phyloP scores from a whole-genome alignment of 2,329 filamentous ascomycete species.

The Graphiopsis chlorocephala region DNA sequence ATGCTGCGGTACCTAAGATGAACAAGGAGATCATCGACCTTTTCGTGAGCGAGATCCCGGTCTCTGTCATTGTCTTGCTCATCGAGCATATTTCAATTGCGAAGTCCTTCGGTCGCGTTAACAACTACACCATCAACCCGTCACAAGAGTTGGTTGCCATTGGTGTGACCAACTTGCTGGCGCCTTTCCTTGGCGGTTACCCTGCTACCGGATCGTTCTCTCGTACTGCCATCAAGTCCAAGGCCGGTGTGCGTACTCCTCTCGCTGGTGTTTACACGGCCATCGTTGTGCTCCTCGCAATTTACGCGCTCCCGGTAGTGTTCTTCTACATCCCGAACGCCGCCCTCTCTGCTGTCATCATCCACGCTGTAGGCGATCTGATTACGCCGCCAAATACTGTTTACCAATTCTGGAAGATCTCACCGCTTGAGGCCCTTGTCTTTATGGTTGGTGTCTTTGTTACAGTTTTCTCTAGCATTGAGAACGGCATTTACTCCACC shows the following conservation, averaged over 20 bases:
- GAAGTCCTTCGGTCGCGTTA: conserved; percentile 92
- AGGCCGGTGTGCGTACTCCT: conserved; percentile 89
- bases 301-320: conserved; percentile 81
- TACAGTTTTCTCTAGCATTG: conserved; percentile 83
- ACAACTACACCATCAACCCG: conserved; percentile 93
- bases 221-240: conserved; percentile 93
- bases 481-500: conserved; percentile 88
- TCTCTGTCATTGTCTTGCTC: conserved; percentile 86
- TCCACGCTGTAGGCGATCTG: conserved; percentile 90
- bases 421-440: conserved; percentile 83
- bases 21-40: conserved; percentile 63
- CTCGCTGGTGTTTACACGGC: conserved; percentile 88
- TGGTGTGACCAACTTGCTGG: conserved; percentile 83
- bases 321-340: conserved; percentile 93
- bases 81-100: conserved; percentile 97
- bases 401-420: conserved; percentile 93
- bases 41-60: conserved; percentile 72
- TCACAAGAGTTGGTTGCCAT: conserved; percentile 96
- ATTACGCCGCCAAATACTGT: conserved; percentile 88
- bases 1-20: conserved; percentile 71
- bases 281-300: conserved; percentile 78
- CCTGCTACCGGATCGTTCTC: conserved; percentile 95
- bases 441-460: conserved; percentile 92
- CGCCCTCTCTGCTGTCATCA: conserved; percentile 81
- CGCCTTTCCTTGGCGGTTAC: conserved; percentile 88